phyloP scores from a whole-genome alignment of 345 rosid species.

The Xanthoceras sorbifolium region DNA sequence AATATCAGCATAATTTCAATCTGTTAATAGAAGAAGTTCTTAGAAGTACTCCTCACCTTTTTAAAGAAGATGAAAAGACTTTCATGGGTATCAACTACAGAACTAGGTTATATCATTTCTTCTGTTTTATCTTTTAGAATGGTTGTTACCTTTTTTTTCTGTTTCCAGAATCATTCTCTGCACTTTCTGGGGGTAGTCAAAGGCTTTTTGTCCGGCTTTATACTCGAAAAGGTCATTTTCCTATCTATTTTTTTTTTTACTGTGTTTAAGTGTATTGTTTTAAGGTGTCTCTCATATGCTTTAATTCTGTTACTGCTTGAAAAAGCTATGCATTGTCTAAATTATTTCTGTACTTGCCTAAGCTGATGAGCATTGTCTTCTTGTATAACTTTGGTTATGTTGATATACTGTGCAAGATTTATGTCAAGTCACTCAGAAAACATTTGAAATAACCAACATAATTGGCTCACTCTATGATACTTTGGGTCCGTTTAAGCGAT shows the following conservation, averaged over 20 bases:
- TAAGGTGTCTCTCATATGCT: neutral
- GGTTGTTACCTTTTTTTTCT: constrained; percentile 18
- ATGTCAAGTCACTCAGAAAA: neutral
- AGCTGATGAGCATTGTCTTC: neutral
- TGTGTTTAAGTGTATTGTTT: neutral
- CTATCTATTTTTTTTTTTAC: constrained; percentile 1
- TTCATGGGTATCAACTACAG: constrained; percentile 54
- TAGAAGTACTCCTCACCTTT: constrained; percentile 54
- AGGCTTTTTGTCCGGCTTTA: constrained; percentile 89
- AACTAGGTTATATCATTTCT: constrained; percentile 10
- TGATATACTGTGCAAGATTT: constrained; percentile 6
- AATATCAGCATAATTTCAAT: constrained; percentile 75
- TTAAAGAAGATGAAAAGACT: constrained; percentile 62
- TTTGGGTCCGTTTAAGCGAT: neutral
- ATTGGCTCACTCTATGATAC: neutral
- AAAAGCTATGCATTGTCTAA: neutral
- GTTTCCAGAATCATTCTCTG: constrained; percentile 65
- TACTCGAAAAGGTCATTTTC: constrained; percentile 66
- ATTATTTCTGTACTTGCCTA: constrained; percentile 5
- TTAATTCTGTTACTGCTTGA: neutral
- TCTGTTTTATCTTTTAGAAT: constrained; percentile 2
- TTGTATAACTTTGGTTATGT: neutral
- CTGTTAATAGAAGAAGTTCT: constrained; percentile 71
- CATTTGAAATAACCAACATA: neutral
- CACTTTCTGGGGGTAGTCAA: constrained; percentile 72